Percentiles rank a stretch among this genome's conserved stretches.
Evolutionary conservation across 2,329 filamentous ascomycete species (phyloP).

Genomic region (Akanthomyces uredinophilus): DNA sequence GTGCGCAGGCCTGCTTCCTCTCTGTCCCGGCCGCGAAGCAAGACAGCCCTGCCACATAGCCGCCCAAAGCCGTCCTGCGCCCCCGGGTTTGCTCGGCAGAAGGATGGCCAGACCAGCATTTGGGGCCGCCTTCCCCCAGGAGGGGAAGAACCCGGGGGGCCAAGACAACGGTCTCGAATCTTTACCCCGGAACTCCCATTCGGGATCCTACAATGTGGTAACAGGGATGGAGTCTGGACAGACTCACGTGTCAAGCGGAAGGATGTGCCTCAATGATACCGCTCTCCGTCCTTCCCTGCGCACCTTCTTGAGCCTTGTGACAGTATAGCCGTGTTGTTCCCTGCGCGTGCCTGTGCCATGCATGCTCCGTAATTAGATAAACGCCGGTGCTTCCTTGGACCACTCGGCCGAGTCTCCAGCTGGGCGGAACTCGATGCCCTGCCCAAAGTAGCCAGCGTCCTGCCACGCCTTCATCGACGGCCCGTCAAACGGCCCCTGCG

Average conservation of each 20-base stretch:
- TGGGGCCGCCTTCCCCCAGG: not conserved
- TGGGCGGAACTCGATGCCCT: slow-evolving; percentile 74
- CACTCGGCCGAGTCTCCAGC: slow-evolving; percentile 51
- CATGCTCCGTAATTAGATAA: slow-evolving; percentile 36
- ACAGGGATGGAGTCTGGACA: not conserved
- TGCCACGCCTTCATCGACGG: slow-evolving; percentile 87
- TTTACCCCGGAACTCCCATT: not conserved
- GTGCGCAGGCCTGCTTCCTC: not conserved
- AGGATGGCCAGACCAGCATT: not conserved
- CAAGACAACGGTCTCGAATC: not conserved
- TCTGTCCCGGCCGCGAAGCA: not conserved
- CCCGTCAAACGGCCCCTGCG: slow-evolving; percentile 83
- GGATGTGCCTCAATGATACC: not conserved
- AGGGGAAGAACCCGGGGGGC: slow-evolving; percentile 5
- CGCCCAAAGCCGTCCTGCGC: slow-evolving; percentile 4
- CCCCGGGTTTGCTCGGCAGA: slow-evolving; percentile 7
- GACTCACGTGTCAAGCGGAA: not conserved
- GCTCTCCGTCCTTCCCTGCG: not conserved
- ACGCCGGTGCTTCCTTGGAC: slow-evolving; percentile 42
- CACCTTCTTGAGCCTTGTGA: not conserved
- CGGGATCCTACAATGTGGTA: not conserved
- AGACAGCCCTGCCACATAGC: not conserved
- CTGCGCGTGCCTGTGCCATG: not conserved
- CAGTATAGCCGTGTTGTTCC: not conserved
- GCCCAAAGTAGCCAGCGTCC: slow-evolving; percentile 85